Conservation (phyloP, 1,139 yeast species). For the Hemisphaericaspora lyxosophila region DNA sequence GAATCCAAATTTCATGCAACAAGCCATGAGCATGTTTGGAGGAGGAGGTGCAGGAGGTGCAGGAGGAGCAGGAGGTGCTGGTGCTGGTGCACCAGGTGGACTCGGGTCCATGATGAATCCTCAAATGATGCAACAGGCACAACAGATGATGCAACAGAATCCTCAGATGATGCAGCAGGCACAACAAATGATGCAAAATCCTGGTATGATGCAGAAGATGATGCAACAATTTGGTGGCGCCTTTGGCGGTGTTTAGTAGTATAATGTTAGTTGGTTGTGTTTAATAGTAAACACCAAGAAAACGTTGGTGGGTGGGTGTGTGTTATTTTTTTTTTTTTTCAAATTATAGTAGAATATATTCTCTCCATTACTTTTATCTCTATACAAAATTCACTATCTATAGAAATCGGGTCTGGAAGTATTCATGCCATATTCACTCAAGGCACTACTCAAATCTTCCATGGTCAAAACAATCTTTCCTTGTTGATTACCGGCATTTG, state of each 20-base stretch:
- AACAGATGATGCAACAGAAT: slow-evolving; percentile 65
- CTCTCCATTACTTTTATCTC: too few relatives aligned
- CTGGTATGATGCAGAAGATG: slow-evolving; percentile 72
- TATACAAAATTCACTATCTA: slow-evolving; percentile 17
- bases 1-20: slow-evolving; percentile 55
- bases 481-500: slow-evolving; percentile 58
- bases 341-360: too few relatives aligned
- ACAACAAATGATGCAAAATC: slow-evolving; percentile 53
- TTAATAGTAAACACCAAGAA: too few relatives aligned
- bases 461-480: slow-evolving; percentile 81
- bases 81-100: slow-evolving; percentile 52
- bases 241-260: background rate
- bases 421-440: slow-evolving; percentile 90
- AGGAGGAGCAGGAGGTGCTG: slow-evolving; percentile 62
- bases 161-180: slow-evolving; percentile 71
- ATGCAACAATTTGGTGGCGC: slow-evolving; percentile 64
- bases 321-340: too few relatives aligned
- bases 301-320: too few relatives aligned
- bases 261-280: too few relatives aligned
- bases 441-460: slow-evolving; percentile 85
- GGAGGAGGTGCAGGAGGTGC: slow-evolving; percentile 37
- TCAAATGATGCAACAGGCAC: slow-evolving; percentile 44
- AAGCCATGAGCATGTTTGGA: slow-evolving; percentile 58
- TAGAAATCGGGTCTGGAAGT: slow-evolving; percentile 91
- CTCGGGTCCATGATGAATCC: slow-evolving; percentile 55